Percentiles rank a stretch among this genome's conserved stretches.
phyloP scores from a whole-genome alignment of 331 rosid species.

The Prunus yedoensis region DNA sequence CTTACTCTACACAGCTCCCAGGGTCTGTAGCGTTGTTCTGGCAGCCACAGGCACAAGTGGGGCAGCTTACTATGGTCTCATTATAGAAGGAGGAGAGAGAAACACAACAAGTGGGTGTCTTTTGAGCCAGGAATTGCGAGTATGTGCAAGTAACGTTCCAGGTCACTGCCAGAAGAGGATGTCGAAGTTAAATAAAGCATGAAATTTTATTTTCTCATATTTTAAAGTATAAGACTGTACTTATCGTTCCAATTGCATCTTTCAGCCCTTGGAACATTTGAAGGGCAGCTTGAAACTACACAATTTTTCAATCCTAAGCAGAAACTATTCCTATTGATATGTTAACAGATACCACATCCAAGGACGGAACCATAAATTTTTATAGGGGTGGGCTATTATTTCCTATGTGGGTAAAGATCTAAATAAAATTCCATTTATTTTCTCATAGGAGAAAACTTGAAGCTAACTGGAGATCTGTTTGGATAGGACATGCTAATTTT shows the following conservation, averaged over 20 bases:
- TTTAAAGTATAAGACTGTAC: neutral
- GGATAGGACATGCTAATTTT: too few species aligned
- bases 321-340: neutral
- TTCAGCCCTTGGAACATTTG: neutral
- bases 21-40: conserved; percentile 64
- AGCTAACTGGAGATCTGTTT: too few species aligned
- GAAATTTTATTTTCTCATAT: conserved; percentile 6
- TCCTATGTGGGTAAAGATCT: too few species aligned
- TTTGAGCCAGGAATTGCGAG: conserved; percentile 92
- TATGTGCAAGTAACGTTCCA: conserved; percentile 94
- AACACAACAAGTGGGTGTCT: conserved; percentile 97
- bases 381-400: too few species aligned
- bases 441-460: too few species aligned
- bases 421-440: too few species aligned
- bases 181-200: conserved; percentile 18
- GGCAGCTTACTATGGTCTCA: conserved; percentile 79
- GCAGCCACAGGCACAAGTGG: conserved; percentile 92
- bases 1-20: conserved; percentile 82
- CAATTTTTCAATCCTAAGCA: neutral
- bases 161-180: conserved; percentile 69
- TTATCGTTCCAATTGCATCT: neutral
- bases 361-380: too few species aligned
- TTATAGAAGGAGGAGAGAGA: conserved; percentile 95
- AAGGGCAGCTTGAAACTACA: conserved; percentile 1
- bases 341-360: neutral